Base-by-base conservation (phyloP, 2,329 filamentous ascomycete species). In the Cercospora zeae-maydis region DNA sequence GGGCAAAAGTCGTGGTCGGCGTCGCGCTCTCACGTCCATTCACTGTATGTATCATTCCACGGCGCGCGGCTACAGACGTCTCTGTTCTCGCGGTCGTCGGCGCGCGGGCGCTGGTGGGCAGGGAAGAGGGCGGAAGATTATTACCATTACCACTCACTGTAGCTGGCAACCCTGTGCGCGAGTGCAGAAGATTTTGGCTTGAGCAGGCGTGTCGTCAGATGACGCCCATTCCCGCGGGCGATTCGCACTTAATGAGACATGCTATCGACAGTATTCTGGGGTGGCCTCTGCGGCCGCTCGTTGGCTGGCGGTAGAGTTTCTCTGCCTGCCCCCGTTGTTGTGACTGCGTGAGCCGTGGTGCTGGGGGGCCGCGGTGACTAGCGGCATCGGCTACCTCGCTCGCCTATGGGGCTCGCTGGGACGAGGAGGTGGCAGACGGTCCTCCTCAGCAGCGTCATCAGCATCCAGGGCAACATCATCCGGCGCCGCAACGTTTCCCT, bases 381-480 rank as follows among this genome's bases (percentile, higher is more conserved):
- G 59, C 59, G 59, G 42, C 59, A 42, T 57, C 59, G 59, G 59
- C 59, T 62, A 34, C 39, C 54, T 58, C 33, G 31, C 54, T 62
- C 21, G 37, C 34, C 52, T 61, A 31, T 36, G 24, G 24, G 45
- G 59, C 54, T 31, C 52, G 53, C 14, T 24, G 39, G 59, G 24
- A 37, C 24, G 19, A 45, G 34, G 52, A 52, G 27, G 31, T 24
- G 33, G 27, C 30, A 47, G 45, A 33, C 24, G n/a, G 42, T 19
- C 31, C 11, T 27, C 36, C 27, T 51, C 8, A 24, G 47, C 47
- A 31, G 47, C 19, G 16, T 8, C 24, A 27, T 27, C 24, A 27
- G 24, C 3, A 27, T 27, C 24, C 24, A 27, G 24, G 47, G 19
- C 47, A 51, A 31, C 47, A 14, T 51, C 13, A 34, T 56, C 21